A percentile compares a stretch with the other conserved stretches of the same genome.
Evolutionary conservation across 225 moss, liverwort and hornwort genomes (phyloP).

Genomic region (Pseudoscleropodium purum): DNA sequence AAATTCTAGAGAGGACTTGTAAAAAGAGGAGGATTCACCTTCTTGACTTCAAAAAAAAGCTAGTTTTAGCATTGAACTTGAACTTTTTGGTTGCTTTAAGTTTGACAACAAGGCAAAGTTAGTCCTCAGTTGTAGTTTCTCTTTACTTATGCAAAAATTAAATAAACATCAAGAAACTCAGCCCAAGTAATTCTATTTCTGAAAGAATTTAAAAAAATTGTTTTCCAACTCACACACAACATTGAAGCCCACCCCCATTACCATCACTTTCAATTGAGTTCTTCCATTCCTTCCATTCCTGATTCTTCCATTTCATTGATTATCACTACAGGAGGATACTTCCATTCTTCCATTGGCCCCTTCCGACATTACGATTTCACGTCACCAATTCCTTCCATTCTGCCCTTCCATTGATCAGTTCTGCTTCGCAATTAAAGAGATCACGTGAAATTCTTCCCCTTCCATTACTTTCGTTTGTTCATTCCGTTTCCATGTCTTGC

Average conservation of each 20-base stretch:
- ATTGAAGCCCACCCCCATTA: not conserved
- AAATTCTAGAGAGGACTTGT: not conserved
- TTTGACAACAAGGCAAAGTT: not conserved
- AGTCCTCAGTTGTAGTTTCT: not conserved
- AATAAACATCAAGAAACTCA: not conserved
- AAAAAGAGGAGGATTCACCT: accelerated
- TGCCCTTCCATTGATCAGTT: not conserved
- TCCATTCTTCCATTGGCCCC: not conserved
- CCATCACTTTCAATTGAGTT: no score
- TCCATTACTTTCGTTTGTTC: not conserved
- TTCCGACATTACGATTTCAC: not conserved
- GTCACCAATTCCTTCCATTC: not conserved
- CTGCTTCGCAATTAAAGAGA: not conserved
- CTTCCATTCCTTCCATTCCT: no score
- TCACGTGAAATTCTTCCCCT: not conserved
- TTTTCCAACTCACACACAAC: not conserved
- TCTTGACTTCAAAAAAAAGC: accelerated
- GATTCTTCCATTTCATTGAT: no score
- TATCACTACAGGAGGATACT: not conserved
- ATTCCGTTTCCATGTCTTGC: not conserved
- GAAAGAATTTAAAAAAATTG: not conserved
- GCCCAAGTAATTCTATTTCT: accelerated
- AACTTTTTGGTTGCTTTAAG: not conserved
- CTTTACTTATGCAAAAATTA: not conserved
- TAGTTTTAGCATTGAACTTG: not conserved